Percentiles rank a stretch among this genome's conserved stretches.
Conservation (phyloP, 495 filamentous ascomycete genomes). For the Penicillium soppii region DNA sequence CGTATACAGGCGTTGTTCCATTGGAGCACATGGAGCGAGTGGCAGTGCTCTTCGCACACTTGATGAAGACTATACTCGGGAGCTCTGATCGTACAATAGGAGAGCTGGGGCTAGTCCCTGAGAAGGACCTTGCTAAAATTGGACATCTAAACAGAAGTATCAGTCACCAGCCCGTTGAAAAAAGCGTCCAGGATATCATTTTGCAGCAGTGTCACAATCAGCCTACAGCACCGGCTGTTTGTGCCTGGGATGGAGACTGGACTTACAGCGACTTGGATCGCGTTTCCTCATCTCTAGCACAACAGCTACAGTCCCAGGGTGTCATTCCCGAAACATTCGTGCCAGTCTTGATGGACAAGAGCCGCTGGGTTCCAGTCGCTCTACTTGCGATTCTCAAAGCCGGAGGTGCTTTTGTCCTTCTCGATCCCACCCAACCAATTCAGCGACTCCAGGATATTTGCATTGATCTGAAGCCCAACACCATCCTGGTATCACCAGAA, state of each 20-base stretch:
- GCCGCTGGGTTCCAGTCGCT: neutral
- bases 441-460: constrained; percentile 33
- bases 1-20: neutral
- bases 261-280: neutral
- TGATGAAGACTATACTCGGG: neutral
- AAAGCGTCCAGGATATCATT: neutral
- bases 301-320: neutral
- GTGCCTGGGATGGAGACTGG: neutral
- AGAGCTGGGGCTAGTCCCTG: neutral
- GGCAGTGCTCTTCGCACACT: neutral
- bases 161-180: neutral
- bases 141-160: neutral
- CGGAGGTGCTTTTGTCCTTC: constrained; percentile 43
- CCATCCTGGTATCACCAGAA: constrained; percentile 35
- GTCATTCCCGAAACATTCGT: neutral
- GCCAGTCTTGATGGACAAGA: neutral
- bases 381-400: constrained; percentile 30
- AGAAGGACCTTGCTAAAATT: neutral
- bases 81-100: neutral
- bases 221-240: neutral
- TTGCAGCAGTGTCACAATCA: neutral
- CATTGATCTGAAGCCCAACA: constrained; percentile 20
- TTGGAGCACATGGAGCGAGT: neutral
- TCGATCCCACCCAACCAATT: constrained; percentile 47
- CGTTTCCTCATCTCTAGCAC: neutral